A percentile compares a stretch with the other conserved stretches of the same genome.
phyloP scores from a whole-genome alignment of 2,329 filamentous ascomycete genomes.

The Aspergillus costaricaensis region DNA sequence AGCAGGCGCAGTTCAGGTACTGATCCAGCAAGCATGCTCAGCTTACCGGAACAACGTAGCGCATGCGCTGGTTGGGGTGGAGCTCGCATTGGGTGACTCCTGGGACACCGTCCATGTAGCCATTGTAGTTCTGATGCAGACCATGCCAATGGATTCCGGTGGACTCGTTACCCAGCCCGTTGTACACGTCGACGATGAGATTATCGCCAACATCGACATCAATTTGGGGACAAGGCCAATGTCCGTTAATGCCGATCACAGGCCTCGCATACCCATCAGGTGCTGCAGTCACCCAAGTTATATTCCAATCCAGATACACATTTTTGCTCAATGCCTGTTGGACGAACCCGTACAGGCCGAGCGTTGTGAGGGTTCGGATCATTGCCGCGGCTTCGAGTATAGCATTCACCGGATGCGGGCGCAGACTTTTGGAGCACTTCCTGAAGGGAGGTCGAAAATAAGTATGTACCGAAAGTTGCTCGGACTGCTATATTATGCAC shows the following conservation, averaged over 20 bases:
- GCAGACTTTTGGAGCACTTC: background rate
- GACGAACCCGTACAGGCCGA: constrained; percentile 1
- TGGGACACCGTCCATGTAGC: constrained; percentile 69
- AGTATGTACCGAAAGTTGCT: background rate
- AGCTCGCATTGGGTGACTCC: constrained; percentile 70
- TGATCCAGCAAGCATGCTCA: background rate
- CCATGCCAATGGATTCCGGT: constrained; percentile 65
- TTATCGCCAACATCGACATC: constrained; percentile 41
- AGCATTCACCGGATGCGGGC: background rate
- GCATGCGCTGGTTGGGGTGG: constrained; percentile 63
- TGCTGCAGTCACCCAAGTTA: constrained; percentile 5
- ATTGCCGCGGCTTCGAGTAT: constrained; percentile 2
- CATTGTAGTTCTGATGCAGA: constrained; percentile 66
- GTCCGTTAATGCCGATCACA: background rate
- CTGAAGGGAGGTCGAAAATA: background rate
- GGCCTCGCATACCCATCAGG: constrained; percentile 1
- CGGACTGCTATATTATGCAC: background rate
- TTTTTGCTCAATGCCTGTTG: constrained; percentile 27
- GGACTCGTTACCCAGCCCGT: constrained; percentile 40
- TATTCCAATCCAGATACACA: constrained; percentile 39
- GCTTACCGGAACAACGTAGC: constrained; percentile 64
- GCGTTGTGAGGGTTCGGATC: background rate
- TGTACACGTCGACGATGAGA: constrained; percentile 44
- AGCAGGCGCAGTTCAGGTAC: background rate
- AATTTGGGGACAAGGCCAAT: constrained; percentile 58